Base-by-base conservation (phyloP, 352 stramenopile genomes). In the Peronospora belbahrii region DNA sequence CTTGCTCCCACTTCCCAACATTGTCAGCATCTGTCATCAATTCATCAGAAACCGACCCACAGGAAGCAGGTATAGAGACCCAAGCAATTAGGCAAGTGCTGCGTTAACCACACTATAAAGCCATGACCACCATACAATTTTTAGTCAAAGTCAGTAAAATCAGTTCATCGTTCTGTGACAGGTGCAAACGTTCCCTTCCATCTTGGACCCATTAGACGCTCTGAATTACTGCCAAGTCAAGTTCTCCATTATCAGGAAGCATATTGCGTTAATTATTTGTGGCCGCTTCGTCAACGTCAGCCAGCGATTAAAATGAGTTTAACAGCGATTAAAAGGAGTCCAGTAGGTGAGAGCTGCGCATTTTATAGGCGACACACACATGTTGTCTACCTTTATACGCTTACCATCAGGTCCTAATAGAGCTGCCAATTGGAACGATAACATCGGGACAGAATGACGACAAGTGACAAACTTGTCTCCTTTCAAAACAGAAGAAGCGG, bases 271-370 rank as follows among this genome's bases (percentile, higher is more conserved):
- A 62, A 27, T 46, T 50, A 14, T 66, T 67, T 2, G 49, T 62
- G 23, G 65, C 47, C 4, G 76, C 74, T 39, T 91, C 74, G 47
- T 91, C 80, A 37, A 91, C 86, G 45, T 91, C 80, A 2, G 80
- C 80, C n/a, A n/a, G n/a, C n/a, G n/a, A n/a, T n/a, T n/a, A n/a
- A n/a, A n/a, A n/a, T n/a, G n/a, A n/a, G n/a, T n/a, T n/a, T n/a
- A 4, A 77, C 80, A 32, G 80, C 80, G 42, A 91, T 88, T 5
- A 77, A 91, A 42, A 91, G 88, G 24, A 91, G 63, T 0, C 80
- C 80, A 8, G 74, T 62, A 14, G 80, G 80, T 32, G 76, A 88
- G 47, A 91, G 53, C 38, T 88, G 72, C 20, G 74, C 52, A 24
- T 67, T 67, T 6, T n/a, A 80, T 39, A 6, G 73, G 62, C 5